Evolutionary conservation across 805 yeast genomes (phyloP).

Genomic region (Yarrowia deformans): DNA sequence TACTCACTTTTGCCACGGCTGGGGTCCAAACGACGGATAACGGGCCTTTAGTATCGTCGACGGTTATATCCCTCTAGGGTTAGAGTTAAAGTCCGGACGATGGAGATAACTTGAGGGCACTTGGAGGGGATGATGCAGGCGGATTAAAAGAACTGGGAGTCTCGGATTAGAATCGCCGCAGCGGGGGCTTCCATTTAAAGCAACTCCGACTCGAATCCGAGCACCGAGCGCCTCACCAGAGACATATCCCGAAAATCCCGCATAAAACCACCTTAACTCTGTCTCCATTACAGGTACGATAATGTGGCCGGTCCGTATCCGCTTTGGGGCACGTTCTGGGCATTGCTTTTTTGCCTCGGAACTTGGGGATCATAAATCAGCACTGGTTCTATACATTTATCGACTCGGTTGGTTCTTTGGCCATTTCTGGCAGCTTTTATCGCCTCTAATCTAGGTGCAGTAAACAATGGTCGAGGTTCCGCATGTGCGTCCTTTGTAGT

Average conservation of each 20-base stretch:
- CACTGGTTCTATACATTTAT: too few relatives aligned
- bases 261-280: constrained; percentile 12
- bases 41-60: constrained; percentile 30
- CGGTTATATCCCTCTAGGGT: constrained; percentile 24
- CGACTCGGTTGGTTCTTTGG: too few relatives aligned
- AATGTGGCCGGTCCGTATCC: constrained; percentile 14
- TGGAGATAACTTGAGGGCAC: neutral
- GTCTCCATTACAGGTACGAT: constrained; percentile 5
- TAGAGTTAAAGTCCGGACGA: constrained; percentile 29
- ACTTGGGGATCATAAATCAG: too few relatives aligned
- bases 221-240: too few relatives aligned
- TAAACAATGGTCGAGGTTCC: too few relatives aligned
- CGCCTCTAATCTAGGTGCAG: too few relatives aligned
- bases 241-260: neutral
- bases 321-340: neutral
- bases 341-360: neutral
- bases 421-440: too few relatives aligned
- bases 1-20: constrained; percentile 35
- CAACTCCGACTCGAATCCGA: neutral
- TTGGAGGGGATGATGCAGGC: neutral
- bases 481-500: too few relatives aligned
- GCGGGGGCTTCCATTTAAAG: too few relatives aligned
- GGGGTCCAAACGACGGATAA: constrained; percentile 19
- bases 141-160: neutral
- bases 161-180: constrained; percentile 4